Percentiles rank a stretch among this genome's conserved stretches.
Conservation (phyloP, 192 early-diverging fungal species). For the Gonapodya prolifera region DNA sequence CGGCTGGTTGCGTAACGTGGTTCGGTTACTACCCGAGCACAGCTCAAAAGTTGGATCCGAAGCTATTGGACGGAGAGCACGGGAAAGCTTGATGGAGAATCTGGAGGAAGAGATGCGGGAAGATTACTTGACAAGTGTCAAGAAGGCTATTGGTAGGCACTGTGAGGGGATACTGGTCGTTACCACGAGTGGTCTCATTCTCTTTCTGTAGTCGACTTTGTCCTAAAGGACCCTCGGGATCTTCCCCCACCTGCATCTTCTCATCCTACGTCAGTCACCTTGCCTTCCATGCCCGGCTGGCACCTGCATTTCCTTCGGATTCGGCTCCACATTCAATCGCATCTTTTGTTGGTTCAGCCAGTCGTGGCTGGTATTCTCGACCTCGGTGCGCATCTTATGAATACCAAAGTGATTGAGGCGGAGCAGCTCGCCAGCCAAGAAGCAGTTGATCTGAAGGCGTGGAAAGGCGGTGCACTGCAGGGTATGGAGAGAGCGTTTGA, state of each 20-base stretch:
- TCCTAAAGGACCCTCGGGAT: conserved; percentile 45
- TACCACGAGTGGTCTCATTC: background rate
- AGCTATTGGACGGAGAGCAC: conserved; percentile 21
- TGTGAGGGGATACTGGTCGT: background rate
- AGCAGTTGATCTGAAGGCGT: conserved; percentile 33
- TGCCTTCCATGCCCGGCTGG: conserved; percentile 33
- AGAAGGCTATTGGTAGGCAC: conserved; percentile 44
- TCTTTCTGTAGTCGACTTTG: conserved; percentile 37
- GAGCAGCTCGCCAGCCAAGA: conserved; percentile 30
- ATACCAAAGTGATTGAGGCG: conserved; percentile 32
- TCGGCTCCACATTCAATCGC: conserved; percentile 16
- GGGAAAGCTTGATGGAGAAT: conserved; percentile 17
- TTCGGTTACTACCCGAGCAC: conserved; percentile 27
- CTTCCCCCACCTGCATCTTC: background rate
- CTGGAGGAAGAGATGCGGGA: conserved; percentile 46
- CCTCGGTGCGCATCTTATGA: conserved; percentile 29
- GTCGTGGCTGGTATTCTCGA: conserved; percentile 34
- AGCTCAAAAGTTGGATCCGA: background rate
- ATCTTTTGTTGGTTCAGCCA: conserved; percentile 30
- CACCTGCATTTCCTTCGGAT: conserved; percentile 18
- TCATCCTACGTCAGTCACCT: background rate
- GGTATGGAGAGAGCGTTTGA: conserved; percentile 43
- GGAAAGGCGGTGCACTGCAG: conserved; percentile 28
- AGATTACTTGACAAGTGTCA: conserved; percentile 53
- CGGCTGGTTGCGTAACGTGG: conserved; percentile 39